Evolutionary conservation across 495 filamentous ascomycete species (phyloP), one percentile per base, ranked within the genome.

Genomic region (Cercophora newfieldiana): DNA sequence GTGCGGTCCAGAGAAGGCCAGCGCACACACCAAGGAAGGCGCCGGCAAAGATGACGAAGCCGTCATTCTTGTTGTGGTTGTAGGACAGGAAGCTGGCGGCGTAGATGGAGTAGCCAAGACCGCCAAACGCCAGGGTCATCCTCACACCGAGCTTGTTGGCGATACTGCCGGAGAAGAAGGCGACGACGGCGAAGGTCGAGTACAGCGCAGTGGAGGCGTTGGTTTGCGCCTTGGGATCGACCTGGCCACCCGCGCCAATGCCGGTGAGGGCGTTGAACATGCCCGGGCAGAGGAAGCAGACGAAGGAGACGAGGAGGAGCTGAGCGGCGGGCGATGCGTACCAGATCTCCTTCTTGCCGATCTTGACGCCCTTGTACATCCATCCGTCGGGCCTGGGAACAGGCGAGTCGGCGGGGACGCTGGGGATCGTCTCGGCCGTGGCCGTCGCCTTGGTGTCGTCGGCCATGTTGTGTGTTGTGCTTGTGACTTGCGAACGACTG

Each of bases 241-340:
- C 71, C 74, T 87, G 87, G 37, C 92, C 92, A 78, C 81, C 90
- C 58, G 87, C 92, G 69, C 92, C 92, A 26, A 95, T 82, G 68
- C 90, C 90, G 57, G 75, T 81, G 33, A 94, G 78, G 22, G 91
- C 91, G 75, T 94, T 96, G 82, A 87, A 94, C 81, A 89, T 91
- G 74, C 91, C 92, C 5, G 92, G 92, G 72, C 92, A 96, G 65
- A 96, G 80, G 83, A 96, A 96, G 77, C 92, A 96, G 61, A 95
- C 91, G 68, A 94, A 84, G 21, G 91, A 86, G 50, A 94, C 89
- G 78, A 96, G 80, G 29, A 90, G 65, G 48, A 94, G 80, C 76
- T 94, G 91, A 37, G 85, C 75, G 69, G 88, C 86, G 3, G 91
- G 91, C 26, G 90, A 92, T 58, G 91, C 91, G 79, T 89, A 93